Evolutionary conservation across 2,329 filamentous ascomycete species (phyloP).

Genomic region (Aspergillus thermomutatus): DNA sequence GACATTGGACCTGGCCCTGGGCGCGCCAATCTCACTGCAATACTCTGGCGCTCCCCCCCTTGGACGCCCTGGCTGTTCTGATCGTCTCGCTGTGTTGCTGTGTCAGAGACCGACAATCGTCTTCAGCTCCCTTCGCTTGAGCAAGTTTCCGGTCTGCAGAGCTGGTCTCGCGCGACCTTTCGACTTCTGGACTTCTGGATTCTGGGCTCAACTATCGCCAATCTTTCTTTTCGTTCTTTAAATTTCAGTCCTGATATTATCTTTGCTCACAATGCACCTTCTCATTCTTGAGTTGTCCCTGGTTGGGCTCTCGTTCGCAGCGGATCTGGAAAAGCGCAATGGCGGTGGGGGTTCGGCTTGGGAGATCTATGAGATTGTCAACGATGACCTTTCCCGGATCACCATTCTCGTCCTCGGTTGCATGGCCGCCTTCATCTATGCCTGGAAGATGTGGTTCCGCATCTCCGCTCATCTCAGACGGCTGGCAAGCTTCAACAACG

Average conservation of each 20-base stretch:
- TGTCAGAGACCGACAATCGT: not conserved
- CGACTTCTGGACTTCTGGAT: not conserved
- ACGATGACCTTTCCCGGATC: slow-evolving; percentile 58
- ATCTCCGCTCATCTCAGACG: slow-evolving; percentile 67
- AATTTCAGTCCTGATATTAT: not conserved
- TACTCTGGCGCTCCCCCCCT: not conserved
- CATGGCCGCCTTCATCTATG: slow-evolving; percentile 60
- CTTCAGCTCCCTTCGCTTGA: slow-evolving; percentile 4
- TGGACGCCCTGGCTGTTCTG: not conserved
- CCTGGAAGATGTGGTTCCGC: slow-evolving; percentile 63
- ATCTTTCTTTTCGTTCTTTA: not conserved
- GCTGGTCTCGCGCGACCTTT: slow-evolving; percentile 29
- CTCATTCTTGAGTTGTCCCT: slow-evolving; percentile 24
- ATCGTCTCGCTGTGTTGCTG: not conserved
- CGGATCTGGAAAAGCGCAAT: slow-evolving; percentile 25
- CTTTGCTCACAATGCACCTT: slow-evolving; percentile 17
- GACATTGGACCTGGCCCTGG: not conserved
- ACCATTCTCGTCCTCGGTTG: slow-evolving; percentile 62
- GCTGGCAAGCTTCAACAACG: slow-evolving; percentile 72
- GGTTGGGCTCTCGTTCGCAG: slow-evolving; percentile 26
- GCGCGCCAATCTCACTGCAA: not conserved
- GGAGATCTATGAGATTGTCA: slow-evolving; percentile 36
- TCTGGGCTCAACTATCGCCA: not conserved
- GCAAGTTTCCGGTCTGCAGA: slow-evolving; percentile 12
- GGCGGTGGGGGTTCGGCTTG: slow-evolving; percentile 6